phyloP scores from a whole-genome alignment of 2,329 filamentous ascomycete genomes.

The Ophiostoma tasmaniense region DNA sequence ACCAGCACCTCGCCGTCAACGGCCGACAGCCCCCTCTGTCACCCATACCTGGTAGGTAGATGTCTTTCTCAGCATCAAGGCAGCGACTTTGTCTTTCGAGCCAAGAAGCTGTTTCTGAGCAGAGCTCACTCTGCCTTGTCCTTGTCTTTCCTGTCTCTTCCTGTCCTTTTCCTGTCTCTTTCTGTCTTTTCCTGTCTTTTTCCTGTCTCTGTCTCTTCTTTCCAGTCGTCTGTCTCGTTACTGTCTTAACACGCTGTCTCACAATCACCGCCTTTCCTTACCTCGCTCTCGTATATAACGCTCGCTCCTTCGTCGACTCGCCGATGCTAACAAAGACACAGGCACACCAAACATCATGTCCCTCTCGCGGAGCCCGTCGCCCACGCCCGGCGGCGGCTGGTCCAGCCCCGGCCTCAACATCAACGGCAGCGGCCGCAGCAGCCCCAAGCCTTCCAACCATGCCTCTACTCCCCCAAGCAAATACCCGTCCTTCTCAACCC shows the following conservation, averaged over 20 bases:
- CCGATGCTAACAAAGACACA: constrained; percentile 21
- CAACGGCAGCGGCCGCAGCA: constrained; percentile 14
- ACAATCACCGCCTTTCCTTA: too few species aligned
- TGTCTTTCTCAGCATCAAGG: too few species aligned
- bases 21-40: constrained; percentile 37
- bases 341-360: constrained; percentile 63
- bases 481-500: constrained; percentile 70
- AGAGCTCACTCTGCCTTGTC: too few species aligned
- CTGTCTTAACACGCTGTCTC: neutral
- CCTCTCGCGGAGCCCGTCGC: constrained; percentile 79
- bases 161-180: neutral
- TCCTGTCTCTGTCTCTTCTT: too few species aligned
- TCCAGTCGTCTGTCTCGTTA: neutral
- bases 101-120: too few species aligned
- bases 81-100: too few species aligned
- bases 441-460: constrained; percentile 37
- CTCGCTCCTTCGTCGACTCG: constrained; percentile 18
- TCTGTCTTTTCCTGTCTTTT: neutral
- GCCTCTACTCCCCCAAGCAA: constrained; percentile 36
- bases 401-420: constrained; percentile 38
- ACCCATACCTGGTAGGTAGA: constrained; percentile 48
- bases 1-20: constrained; percentile 33
- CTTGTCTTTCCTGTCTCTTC: neutral
- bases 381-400: constrained; percentile 78
- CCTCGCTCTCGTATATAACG: too few species aligned